Evolutionary conservation across 441 rosid genomes (phyloP), one percentile per base, ranked within the genome.

Genomic region (Kokia cookei): DNA sequence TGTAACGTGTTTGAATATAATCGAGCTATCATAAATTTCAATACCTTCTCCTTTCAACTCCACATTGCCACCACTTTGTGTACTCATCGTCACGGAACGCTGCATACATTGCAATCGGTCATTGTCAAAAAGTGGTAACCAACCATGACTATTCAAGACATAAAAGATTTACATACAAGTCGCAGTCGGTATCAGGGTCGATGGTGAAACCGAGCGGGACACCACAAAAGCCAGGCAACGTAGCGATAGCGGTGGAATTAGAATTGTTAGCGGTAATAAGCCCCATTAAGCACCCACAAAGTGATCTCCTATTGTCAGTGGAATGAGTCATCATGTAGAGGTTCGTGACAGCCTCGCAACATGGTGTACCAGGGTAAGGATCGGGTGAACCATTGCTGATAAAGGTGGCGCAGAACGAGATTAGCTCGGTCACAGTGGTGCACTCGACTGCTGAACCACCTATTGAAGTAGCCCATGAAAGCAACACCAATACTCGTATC

Each of bases 141-240:
- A 50, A n/a, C 54, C 5, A 13, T 4, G 54, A 32, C 37, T n/a
- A 14, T 3, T 11, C 50, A 45, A 13, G 4, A 45, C 1, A 0
- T 14, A 29, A 40, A 10, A 68, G 42, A 59, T 5, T 22, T 9
- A 47, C 17, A 78, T 79, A 88, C 97, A 53, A 69, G 77, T 78
- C 70, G 89, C 94, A 93, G 15, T 94, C 89, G 24, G 90, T 86
- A 66, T 82, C 85, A 7, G 96, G 94, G 45, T 80, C 84, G 61
- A 93, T 76, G 70, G 72, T 75, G 85, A 93, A 91, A 72, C 98
- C 94, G 29, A 93, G 77, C 35, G 80, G 69, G 53, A 88, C 82
- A 1, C 92, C 96, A 32, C 98, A 94, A 69, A 94, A 81, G 59
- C 97, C 97, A 0, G 97, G 92, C 58, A 91, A 65, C 17, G 93